A percentile compares a stretch with the other conserved stretches of the same genome.
Conservation (phyloP, 106 monocot genomes). For the Platanthera guangdongensis region DNA sequence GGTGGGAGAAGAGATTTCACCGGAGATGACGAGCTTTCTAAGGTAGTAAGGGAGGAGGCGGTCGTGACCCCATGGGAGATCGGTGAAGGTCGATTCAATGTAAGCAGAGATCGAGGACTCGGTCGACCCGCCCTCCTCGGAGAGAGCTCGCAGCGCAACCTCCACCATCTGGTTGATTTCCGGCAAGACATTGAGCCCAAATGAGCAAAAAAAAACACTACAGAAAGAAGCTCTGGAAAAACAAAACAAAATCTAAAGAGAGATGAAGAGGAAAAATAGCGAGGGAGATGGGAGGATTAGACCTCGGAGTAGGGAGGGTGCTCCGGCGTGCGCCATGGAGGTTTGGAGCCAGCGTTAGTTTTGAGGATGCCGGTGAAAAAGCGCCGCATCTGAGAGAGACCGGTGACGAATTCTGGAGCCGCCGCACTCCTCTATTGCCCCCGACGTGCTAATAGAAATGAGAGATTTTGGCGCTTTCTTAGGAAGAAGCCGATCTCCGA, state of each 20-base stretch:
- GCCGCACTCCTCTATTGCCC: too few relatives aligned
- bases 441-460: too few relatives aligned
- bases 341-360: neutral
- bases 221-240: neutral
- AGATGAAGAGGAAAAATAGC: neutral
- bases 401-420: neutral
- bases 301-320: slow-evolving; percentile 28
- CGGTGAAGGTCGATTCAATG: slow-evolving; percentile 16
- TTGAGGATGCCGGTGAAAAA: neutral
- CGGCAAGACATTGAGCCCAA: neutral
- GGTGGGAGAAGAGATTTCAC: slow-evolving; percentile 8
- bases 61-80: slow-evolving; percentile 14
- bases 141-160: slow-evolving; percentile 14
- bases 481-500: too few relatives aligned
- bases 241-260: neutral
- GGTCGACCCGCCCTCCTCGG: slow-evolving; percentile 17
- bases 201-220: neutral
- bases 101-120: slow-evolving; percentile 21
- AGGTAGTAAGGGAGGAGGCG: slow-evolving; percentile 28
- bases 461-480: too few relatives aligned
- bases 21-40: slow-evolving; percentile 5
- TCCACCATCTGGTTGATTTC: slow-evolving; percentile 21
- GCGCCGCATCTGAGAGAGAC: neutral
- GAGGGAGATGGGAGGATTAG: neutral
- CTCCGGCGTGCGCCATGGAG: slow-evolving; percentile 6